Evolutionary conservation across 2,329 filamentous ascomycete species (phyloP), one percentile per base, ranked within the genome.

Genomic region (Colletotrichum chlorophyti): DNA sequence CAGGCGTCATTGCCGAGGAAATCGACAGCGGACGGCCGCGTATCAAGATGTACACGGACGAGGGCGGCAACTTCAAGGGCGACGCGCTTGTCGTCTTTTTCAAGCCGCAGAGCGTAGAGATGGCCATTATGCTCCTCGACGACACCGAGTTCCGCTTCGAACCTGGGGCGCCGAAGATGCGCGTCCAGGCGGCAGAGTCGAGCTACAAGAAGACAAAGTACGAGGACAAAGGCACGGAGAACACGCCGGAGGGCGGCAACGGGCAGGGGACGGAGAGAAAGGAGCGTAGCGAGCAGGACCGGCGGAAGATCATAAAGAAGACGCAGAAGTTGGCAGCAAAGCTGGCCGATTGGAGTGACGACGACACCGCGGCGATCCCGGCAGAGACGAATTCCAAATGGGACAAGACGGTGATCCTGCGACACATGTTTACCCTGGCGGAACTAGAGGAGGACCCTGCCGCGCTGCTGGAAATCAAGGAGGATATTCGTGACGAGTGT

Each of bases 31-130:
- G 91, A 54, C 85, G 87, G 41, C 91, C 92, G 40, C 89, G 95
- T 32, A 94, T 99, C 75, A 98, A 97, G 77, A 86, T 99, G 73
- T 99, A 99, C 76, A 86, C 81, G 17, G 88, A 97, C 70, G 86
- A 90, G 1, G 76, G 88, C 1, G 95, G 93, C 17, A 84, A 86
- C 14, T 96, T 97, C 81, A 98, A 97, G 71, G 95, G 95, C 60
- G 93, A 98, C 70, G 93, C 91, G 3, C 82, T 99, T 27, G 81
- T 99, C 52, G 91, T 98, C 31, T 99, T 96, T 76, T 97, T 97
- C 83, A 91, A 95, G 66, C 90, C 93, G 0, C 93, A 96, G 70
- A 96, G 91, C n/a, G 94, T 99, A 58, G 80, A 90, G 37, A 89
- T 93, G 77, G 91, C 91, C 40, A 90, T 94, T 64, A 86, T 88